Evolutionary conservation across 2,329 filamentous ascomycete genomes (phyloP), one percentile per base, ranked within the genome.

Genomic region (Phaeoacremonium minimum): DNA sequence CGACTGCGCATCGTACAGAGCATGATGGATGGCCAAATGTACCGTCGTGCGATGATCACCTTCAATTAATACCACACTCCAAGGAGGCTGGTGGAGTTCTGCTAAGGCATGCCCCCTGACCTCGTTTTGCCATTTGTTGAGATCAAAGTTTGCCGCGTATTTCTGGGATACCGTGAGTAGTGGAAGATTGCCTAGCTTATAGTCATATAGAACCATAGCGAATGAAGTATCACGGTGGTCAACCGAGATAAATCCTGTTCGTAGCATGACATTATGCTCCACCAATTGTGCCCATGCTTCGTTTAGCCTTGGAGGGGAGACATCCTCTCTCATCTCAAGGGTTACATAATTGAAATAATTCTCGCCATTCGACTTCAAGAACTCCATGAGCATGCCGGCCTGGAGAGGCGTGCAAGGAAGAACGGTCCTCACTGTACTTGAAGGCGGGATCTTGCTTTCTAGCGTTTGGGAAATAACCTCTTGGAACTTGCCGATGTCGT

Each of bases 1-100:
- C n/a, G n/a, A n/a, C n/a, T n/a, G 71, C 0, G 88, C 90, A 62
- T 96, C 90, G 46, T 94, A 96, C 0, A 96, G 65, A 1, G 86
- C 85, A 60, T 96, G 90, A 44, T 94, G 84, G 4, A 88, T 69
- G 2, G 66, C 54, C 4, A 80, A 44, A 32, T 72, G 62, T 58
- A 74, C 68, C 3, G 33, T 48, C 5, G 43, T 22, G 2, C 35
- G 30, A 0, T 43, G 33, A 0, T 50, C 37, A 1, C 42, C 30
- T 4, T 65, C 46, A 1, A 71, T 52, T 2, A 88, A 32, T 1
- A 64, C 61, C 15, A 87, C 56, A 11, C 63, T 63, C 87, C 87
- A 94, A 1, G 78, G 75, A 0, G 80, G 79, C 1, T 55, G 43
- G 29, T 78, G 64, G 4, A 85, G 52, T 8, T 64, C 52, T 2